phyloP scores from a whole-genome alignment of 2,329 filamentous ascomycete species.

The Monosporascus cannonballus region DNA sequence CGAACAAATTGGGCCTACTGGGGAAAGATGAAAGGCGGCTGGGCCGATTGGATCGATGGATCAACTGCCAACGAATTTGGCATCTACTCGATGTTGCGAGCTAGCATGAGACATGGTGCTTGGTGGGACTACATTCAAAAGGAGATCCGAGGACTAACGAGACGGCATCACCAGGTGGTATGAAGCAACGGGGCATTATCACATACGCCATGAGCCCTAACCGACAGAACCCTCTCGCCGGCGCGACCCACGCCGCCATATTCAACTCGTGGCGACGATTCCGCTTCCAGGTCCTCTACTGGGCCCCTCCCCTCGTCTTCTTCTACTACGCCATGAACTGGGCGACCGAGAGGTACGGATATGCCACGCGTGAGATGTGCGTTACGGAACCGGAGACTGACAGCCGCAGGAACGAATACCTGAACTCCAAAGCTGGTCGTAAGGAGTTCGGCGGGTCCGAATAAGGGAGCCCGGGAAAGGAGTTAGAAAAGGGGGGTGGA shows the following conservation, averaged over 20 bases:
- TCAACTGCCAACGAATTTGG: no score
- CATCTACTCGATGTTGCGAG: no score
- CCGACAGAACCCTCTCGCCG: conserved; percentile 82
- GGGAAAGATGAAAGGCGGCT: no score
- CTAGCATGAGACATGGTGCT: neutral
- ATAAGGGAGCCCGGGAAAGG: conserved; percentile 9
- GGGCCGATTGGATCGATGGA: no score
- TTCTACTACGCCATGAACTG: conserved; percentile 84
- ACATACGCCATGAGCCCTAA: conserved; percentile 77
- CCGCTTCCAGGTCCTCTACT: conserved; percentile 82
- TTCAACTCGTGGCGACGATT: conserved; percentile 94
- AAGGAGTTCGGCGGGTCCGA: conserved; percentile 17
- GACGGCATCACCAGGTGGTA: conserved; percentile 37
- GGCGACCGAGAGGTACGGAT: conserved; percentile 75
- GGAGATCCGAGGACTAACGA: conserved; percentile 18
- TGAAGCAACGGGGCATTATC: conserved; percentile 58
- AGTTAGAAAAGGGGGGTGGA: neutral
- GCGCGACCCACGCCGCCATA: conserved; percentile 70
- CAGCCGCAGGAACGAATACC: conserved; percentile 22
- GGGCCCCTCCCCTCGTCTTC: conserved; percentile 69
- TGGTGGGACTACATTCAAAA: neutral
- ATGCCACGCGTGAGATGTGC: neutral
- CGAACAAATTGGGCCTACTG: no score
- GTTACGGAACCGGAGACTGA: conserved; percentile 4
- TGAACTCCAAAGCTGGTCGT: conserved; percentile 27